Conservation (phyloP, 2,329 filamentous ascomycete genomes). For the Alternaria arbusti region DNA sequence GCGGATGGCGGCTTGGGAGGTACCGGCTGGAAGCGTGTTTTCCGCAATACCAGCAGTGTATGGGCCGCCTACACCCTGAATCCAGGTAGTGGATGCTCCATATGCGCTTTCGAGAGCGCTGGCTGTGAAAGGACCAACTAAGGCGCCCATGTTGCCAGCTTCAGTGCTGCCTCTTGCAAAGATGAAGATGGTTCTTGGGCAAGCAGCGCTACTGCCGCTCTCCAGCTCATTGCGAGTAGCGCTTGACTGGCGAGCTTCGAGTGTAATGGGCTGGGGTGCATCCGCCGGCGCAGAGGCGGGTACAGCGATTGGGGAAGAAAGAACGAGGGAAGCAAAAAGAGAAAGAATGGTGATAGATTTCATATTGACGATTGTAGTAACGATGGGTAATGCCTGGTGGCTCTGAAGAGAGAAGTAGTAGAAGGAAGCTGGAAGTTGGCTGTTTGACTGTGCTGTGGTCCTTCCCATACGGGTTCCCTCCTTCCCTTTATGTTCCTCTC, state of each 20-base stretch:
- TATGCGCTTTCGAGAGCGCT: slow-evolving; percentile 17
- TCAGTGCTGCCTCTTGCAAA: slow-evolving; percentile 26
- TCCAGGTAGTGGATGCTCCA: slow-evolving; percentile 20
- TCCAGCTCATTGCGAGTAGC: slow-evolving; percentile 22
- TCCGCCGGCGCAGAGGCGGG: not conserved
- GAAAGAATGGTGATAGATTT: slow-evolving; percentile 6
- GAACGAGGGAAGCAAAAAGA: not conserved
- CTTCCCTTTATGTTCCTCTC: not conserved
- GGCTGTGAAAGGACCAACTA: slow-evolving; percentile 11
- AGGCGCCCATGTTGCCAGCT: slow-evolving; percentile 22
- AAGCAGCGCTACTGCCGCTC: slow-evolving; percentile 14
- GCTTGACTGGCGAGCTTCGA: slow-evolving; percentile 10
- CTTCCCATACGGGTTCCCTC: not conserved
- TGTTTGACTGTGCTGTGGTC: not conserved
- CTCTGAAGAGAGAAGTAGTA: not conserved
- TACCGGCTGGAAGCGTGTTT: slow-evolving; percentile 41
- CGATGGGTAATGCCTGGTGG: not conserved
- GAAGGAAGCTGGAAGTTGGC: not conserved
- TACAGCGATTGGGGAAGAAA: slow-evolving; percentile 3
- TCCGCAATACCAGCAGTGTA: slow-evolving; percentile 44
- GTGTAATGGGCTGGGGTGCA: not conserved
- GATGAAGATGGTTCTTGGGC: slow-evolving; percentile 28
- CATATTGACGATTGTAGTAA: not conserved
- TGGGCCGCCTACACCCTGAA: slow-evolving; percentile 36
- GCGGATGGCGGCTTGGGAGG: slow-evolving; percentile 36